Conservation (phyloP, 257 asterid genomes). For the Solanum rostratum region DNA sequence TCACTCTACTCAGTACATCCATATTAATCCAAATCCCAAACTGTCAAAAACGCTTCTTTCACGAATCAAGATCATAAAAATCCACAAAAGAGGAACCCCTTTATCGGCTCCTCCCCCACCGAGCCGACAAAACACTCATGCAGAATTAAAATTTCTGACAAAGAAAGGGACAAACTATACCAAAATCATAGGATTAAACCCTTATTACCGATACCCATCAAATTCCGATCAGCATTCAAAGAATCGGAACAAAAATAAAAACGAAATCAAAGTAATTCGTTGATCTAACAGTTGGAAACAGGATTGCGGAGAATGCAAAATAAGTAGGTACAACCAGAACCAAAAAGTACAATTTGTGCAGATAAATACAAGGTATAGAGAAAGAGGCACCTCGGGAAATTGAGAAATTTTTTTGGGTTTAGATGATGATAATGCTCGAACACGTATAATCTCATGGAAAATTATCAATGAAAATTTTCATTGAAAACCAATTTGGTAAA, state of each 20-base stretch:
- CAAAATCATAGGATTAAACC: not conserved
- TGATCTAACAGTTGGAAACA: not conserved
- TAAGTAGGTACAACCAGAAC: not conserved
- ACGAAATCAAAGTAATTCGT: not conserved
- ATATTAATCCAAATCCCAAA: not conserved
- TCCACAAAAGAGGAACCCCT: not conserved
- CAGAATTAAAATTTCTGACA: not conserved
- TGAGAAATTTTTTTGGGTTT: not conserved
- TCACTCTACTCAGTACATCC: not conserved
- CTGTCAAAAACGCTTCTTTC: not conserved
- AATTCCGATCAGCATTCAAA: not conserved
- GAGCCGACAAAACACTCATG: not conserved
- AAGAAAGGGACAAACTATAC: not conserved
- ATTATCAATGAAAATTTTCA: not conserved
- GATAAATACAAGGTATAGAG: not conserved
- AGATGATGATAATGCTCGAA: conserved; percentile 2
- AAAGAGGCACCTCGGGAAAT: not conserved
- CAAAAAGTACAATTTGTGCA: not conserved
- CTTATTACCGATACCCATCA: not conserved
- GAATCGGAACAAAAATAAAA: not conserved
- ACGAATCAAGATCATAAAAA: conserved; percentile 4
- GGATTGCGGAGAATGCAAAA: not conserved
- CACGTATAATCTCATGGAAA: conserved; percentile 7
- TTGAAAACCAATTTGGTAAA: not conserved
- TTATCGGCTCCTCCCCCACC: not conserved